phyloP scores from a whole-genome alignment of 83 land plant species.

The Picea abies region DNA sequence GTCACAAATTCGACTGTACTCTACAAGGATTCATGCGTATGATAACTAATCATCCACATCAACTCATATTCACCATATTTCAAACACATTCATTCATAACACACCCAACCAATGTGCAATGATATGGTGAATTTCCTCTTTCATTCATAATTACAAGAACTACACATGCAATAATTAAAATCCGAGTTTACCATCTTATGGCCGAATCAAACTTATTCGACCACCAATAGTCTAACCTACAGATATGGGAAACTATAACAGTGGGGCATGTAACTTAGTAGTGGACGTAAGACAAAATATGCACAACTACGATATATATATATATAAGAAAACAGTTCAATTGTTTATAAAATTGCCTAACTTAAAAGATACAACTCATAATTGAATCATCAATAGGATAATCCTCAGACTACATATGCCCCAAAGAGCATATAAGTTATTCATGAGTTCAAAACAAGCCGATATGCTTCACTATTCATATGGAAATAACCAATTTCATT shows the following conservation, averaged over 20 bases:
- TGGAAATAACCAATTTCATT: not conserved
- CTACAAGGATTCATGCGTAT: no score
- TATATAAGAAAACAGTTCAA: not conserved
- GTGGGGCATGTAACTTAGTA: not conserved
- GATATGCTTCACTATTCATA: not conserved
- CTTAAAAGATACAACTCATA: not conserved
- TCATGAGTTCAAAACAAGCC: not conserved
- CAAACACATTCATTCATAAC: no score
- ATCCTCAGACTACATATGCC: not conserved
- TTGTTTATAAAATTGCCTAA: not conserved
- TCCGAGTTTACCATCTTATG: no score
- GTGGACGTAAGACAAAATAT: not conserved
- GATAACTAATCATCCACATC: no score
- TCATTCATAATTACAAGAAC: no score
- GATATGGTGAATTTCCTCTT: no score
- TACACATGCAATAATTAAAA: no score
- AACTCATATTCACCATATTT: no score
- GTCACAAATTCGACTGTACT: no score
- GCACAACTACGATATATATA: not conserved
- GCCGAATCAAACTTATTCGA: no score
- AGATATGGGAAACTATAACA: not conserved
- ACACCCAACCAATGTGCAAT: no score
- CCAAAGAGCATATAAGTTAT: not conserved
- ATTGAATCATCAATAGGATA: not conserved
- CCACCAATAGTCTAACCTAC: not conserved